Conservation (phyloP, 2,329 filamentous ascomycete species). For the Raffaelea albimanens region DNA sequence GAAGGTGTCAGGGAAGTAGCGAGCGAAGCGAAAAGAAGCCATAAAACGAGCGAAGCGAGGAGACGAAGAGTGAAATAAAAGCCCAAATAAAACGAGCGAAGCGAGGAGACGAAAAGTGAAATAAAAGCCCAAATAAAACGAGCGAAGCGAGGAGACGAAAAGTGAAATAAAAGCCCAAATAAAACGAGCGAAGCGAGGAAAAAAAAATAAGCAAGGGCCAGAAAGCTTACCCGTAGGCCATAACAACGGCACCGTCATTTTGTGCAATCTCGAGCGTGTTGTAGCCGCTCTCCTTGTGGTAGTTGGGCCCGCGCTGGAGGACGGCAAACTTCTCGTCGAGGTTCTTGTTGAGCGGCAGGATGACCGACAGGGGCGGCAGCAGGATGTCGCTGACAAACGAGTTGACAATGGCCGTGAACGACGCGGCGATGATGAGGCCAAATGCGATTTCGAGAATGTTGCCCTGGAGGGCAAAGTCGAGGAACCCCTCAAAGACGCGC, state of each 20-base stretch:
- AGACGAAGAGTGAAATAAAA: neutral
- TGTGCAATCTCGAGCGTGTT: constrained; percentile 62
- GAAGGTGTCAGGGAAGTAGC: neutral
- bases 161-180: constrained; percentile 5
- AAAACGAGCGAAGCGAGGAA: too few species aligned
- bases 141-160: too few species aligned
- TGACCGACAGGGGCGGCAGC: constrained; percentile 57
- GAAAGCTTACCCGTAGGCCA: constrained; percentile 56
- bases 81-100: too few species aligned
- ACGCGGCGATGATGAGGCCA: constrained; percentile 61
- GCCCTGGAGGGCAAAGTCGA: constrained; percentile 64
- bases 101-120: neutral
- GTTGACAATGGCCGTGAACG: constrained; percentile 63
- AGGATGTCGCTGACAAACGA: constrained; percentile 63
- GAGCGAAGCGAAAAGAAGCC: neutral
- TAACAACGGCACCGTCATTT: constrained; percentile 60
- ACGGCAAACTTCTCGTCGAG: constrained; percentile 68
- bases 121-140: too few species aligned
- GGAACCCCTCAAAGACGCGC: constrained; percentile 51
- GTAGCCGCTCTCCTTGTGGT: constrained; percentile 44
- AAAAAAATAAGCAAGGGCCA: neutral
- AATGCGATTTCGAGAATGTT: constrained; percentile 70
- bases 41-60: neutral
- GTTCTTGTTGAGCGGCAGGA: constrained; percentile 61
- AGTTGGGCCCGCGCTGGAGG: constrained; percentile 47